Percentiles rank a stretch among this genome's conserved stretches.
These are phyloP conservation scores for Leishmania arabica DNA, from an alignment of 208 protist species.

Conservation along the genomic window DNA sequence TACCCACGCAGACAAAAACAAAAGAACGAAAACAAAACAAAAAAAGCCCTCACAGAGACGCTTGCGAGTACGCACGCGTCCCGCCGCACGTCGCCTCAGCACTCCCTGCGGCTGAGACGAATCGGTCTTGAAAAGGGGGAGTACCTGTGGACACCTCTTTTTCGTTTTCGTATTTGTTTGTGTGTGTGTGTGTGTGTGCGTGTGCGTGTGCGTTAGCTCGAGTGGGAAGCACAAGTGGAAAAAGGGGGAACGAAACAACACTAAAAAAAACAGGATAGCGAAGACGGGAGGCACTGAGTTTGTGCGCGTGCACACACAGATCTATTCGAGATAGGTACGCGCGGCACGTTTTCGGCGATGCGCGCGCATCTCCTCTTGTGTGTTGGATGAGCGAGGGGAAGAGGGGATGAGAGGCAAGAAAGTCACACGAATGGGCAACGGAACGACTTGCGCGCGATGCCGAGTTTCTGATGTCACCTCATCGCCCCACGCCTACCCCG, in stretches of 20 bases:
- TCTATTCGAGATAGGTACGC: neutral
- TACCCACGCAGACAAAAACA: neutral
- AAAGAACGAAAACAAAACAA: slow-evolving; percentile 7
- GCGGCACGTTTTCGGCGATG: neutral
- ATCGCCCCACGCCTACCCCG: neutral
- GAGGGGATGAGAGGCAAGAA: neutral
- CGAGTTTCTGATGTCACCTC: neutral
- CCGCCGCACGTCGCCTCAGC: neutral
- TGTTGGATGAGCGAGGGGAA: neutral
- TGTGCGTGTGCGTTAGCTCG: neutral
- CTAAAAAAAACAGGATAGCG: slow-evolving; percentile 1
- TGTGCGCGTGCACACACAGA: neutral
- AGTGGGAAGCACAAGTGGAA: neutral
- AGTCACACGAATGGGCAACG: too few relatives aligned
- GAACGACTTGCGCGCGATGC: neutral
- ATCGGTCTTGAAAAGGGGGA: neutral
- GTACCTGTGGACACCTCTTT: neutral
- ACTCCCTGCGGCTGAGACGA: neutral
- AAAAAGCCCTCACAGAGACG: neutral
- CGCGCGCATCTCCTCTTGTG: neutral
- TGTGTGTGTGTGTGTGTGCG: neutral
- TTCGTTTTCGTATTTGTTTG: neutral
- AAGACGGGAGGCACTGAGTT: neutral
- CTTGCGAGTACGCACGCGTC: neutral
- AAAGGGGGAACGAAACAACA: neutral